A percentile compares a stretch with the other conserved stretches of the same genome.
phyloP scores from a whole-genome alignment of 495 filamentous ascomycete species.

The Jackrogersella multiformis region DNA sequence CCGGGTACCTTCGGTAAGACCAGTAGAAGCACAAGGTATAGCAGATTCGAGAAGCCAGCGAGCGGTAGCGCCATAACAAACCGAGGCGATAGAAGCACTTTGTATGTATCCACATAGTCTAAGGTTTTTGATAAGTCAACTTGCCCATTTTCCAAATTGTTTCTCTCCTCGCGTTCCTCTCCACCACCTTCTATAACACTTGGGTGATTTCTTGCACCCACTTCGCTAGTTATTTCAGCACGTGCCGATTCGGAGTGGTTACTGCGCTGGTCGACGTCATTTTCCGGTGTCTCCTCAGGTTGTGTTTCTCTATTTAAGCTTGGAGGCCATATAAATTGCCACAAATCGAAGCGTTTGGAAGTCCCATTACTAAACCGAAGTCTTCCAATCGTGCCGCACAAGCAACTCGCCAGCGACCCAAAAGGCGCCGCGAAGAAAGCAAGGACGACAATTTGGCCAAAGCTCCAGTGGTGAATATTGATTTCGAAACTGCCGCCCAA shows the following conservation, averaged over 20 bases:
- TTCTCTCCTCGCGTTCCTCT: conserved; percentile 2
- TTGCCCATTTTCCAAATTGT: conserved; percentile 3
- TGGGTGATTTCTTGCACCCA: neutral
- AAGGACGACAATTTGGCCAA: conserved; percentile 31
- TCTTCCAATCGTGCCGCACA: conserved; percentile 14
- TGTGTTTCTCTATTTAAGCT: conserved; percentile 10
- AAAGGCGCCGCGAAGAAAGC: conserved; percentile 35
- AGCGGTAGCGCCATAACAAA: conserved; percentile 37
- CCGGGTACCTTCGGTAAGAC: conserved; percentile 33
- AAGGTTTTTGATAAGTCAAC: conserved; percentile 3
- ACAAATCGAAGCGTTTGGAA: neutral
- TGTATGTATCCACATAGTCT: conserved; percentile 20
- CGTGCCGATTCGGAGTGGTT: conserved; percentile 1
- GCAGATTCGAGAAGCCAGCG: conserved; percentile 32
- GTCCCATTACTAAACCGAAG: neutral
- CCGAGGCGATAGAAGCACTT: conserved; percentile 33
- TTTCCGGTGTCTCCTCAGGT: conserved; percentile 14
- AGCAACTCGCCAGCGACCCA: conserved; percentile 25
- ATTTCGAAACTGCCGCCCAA: conserved; percentile 26
- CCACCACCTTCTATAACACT: neutral
- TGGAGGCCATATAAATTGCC: conserved; percentile 8
- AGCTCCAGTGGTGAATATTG: conserved; percentile 20
- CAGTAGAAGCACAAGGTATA: conserved; percentile 33
- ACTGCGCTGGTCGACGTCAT: conserved; percentile 1
- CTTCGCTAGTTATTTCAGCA: neutral